A percentile compares a stretch with the other conserved stretches of the same genome.
phyloP scores from a whole-genome alignment of 2,329 filamentous ascomycete species.

The Pyrenochaeta sp. region DNA sequence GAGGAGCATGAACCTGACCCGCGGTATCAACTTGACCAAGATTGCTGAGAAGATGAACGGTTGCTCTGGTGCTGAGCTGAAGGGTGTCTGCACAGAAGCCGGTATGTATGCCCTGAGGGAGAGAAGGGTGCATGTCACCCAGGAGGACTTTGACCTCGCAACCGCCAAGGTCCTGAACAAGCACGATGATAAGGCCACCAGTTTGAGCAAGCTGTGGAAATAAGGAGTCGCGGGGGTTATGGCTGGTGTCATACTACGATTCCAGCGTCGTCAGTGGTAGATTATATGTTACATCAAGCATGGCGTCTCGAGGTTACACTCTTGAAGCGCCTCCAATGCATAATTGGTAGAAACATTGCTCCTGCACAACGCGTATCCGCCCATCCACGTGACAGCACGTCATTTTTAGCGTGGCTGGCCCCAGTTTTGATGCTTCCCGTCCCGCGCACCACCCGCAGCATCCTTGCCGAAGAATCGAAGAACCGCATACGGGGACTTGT shows the following conservation, averaged over 20 bases:
- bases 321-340: constrained; percentile 8
- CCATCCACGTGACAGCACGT: constrained; percentile 12
- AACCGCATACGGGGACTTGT: not conserved
- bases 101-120: constrained; percentile 98
- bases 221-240: no score
- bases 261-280: constrained; percentile 5
- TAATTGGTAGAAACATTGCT: not conserved
- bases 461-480: not conserved
- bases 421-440: not conserved
- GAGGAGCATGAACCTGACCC: constrained; percentile 96
- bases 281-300: constrained; percentile 23
- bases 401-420: constrained; percentile 6
- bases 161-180: constrained; percentile 99
- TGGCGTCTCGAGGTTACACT: constrained; percentile 17
- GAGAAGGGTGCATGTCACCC: constrained; percentile 94
- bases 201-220: constrained; percentile 87
- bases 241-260: constrained; percentile 4
- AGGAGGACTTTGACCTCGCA: constrained; percentile 98
- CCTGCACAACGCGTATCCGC: not conserved
- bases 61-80: constrained; percentile 95
- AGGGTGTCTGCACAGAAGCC: constrained; percentile 98
- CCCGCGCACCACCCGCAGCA: not conserved
- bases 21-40: constrained; percentile 97
- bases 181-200: constrained; percentile 97
- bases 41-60: constrained; percentile 99